Percentiles rank a stretch among this genome's conserved stretches.
Conservation (phyloP, 2,329 filamentous ascomycete species). For the Nakataea oryzae region DNA sequence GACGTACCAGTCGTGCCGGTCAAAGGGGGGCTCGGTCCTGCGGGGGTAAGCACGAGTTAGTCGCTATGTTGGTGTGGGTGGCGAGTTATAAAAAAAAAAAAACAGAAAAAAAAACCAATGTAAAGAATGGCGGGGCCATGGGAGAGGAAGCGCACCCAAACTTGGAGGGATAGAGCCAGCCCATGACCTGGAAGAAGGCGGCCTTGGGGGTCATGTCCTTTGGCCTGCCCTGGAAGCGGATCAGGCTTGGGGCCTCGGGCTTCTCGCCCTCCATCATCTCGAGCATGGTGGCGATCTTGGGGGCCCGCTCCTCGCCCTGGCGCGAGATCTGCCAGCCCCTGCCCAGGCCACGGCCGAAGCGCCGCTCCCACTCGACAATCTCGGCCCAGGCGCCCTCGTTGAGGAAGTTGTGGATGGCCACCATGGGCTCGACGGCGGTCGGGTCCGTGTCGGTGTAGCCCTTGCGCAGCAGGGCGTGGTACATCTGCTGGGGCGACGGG, state of each 20-base stretch:
- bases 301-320: slow-evolving; percentile 57
- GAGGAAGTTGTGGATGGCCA: slow-evolving; percentile 93
- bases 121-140: neutral
- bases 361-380: slow-evolving; percentile 85
- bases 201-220: slow-evolving; percentile 88
- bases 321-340: slow-evolving; percentile 66
- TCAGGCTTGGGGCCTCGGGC: slow-evolving; percentile 56
- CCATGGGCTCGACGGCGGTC: slow-evolving; percentile 92
- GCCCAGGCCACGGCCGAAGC: slow-evolving; percentile 65
- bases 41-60: neutral
- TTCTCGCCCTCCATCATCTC: slow-evolving; percentile 36
- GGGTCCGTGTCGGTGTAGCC: slow-evolving; percentile 91
- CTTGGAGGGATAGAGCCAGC: slow-evolving; percentile 65
- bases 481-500: slow-evolving; percentile 98
- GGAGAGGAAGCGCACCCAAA: slow-evolving; percentile 57
- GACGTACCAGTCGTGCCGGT: slow-evolving; percentile 96
- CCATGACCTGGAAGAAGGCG: slow-evolving; percentile 69
- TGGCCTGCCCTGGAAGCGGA: slow-evolving; percentile 83
- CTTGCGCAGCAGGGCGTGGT: slow-evolving; percentile 93
- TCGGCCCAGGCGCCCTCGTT: slow-evolving; percentile 97
- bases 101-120: neutral
- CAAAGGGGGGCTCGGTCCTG: slow-evolving; percentile 78
- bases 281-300: slow-evolving; percentile 20
- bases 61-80: fast-evolving
- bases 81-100: neutral